Evolutionary conservation across 2,329 filamentous ascomycete genomes (phyloP), one percentile per base, ranked within the genome.

Genomic region (Pestalotiopsis fici): DNA sequence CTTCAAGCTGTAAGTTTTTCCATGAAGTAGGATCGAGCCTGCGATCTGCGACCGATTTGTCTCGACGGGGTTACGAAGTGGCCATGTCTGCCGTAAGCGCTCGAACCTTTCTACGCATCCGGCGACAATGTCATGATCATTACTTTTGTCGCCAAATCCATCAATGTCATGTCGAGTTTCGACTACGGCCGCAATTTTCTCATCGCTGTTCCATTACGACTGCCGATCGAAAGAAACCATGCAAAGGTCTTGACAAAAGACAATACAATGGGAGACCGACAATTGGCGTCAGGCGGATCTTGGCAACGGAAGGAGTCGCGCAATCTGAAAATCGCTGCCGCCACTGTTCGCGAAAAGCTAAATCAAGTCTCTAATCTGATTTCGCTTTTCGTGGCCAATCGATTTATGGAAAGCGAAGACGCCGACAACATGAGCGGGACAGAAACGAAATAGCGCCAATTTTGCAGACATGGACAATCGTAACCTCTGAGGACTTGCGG

Each of bases 1-100:
- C 87, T 97, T 73, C 93, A 97, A 88, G 91, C 91, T 83, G 94
- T 97, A 91, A 86, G 93, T 68, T 65, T 50, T 23, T 60, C 57
- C 9, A 15, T 15, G 23, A 35, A 27, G 35, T 60, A n/a, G 66
- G 55, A 56, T 25, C 66, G 37, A 50, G 64, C 69, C 68, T 50
- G 70, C 69, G 68, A 68, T 69, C 11, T 27, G 13, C 57, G 28
- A 35, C 31, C 57, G 65, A 62, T 62, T 68, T 64, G 66, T 63
- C 70, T 69, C 69, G 43, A 50, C 69, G 66, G 70, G 67, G 70
- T 72, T 68, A 69, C 69, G 65, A 70, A 65, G 67, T 69, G 37
- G 71, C 66, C n/a, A 60, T 55, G 50, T 31, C 65, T 57, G 47
- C 56, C 23, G 68, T n/a, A 37, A 66, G 25, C 67, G 64, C 68